Percentiles rank a stretch among this genome's conserved stretches.
Evolutionary conservation across 176 grass and related monocot genomes (phyloP).

Genomic region (Oryza rufipogon): DNA sequence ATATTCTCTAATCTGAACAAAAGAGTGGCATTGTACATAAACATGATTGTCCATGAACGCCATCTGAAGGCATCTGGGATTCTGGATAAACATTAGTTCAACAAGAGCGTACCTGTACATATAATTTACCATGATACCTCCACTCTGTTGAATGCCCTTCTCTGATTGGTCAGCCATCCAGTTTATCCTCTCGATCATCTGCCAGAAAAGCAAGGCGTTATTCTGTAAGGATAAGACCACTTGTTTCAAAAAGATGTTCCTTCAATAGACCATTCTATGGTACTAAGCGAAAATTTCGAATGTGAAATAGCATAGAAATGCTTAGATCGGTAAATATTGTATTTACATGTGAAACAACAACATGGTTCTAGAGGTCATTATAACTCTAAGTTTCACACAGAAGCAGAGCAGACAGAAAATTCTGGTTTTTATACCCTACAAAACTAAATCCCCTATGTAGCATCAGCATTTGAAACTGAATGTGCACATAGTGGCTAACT

Average conservation of each 20-base stretch:
- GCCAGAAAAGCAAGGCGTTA: slow-evolving; percentile 15
- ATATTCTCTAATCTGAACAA: slow-evolving; percentile 75
- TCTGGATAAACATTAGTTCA: neutral
- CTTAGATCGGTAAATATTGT: neutral
- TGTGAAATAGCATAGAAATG: neutral
- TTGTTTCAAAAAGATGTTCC: neutral
- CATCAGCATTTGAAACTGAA: slow-evolving; percentile 17
- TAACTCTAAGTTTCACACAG: neutral
- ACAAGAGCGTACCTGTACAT: slow-evolving; percentile 66
- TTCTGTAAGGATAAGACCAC: neutral
- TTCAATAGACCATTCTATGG: slow-evolving; percentile 2
- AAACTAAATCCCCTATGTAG: neutral
- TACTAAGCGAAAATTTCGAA: neutral
- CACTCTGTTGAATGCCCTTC: slow-evolving; percentile 97
- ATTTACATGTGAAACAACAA: neutral
- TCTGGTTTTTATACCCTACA: slow-evolving; percentile 5
- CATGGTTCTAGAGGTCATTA: neutral
- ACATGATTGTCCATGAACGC: neutral
- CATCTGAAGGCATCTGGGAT: slow-evolving; percentile 2
- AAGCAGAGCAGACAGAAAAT: neutral
- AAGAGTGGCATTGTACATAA: neutral
- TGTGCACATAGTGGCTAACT: slow-evolving; percentile 30
- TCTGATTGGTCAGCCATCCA: slow-evolving; percentile 94
- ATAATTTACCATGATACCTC: slow-evolving; percentile 98
- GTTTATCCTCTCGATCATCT: slow-evolving; percentile 93